Conservation (phyloP, 768 basidiomycete genomes). For the Macrolepiota dolichaula region DNA sequence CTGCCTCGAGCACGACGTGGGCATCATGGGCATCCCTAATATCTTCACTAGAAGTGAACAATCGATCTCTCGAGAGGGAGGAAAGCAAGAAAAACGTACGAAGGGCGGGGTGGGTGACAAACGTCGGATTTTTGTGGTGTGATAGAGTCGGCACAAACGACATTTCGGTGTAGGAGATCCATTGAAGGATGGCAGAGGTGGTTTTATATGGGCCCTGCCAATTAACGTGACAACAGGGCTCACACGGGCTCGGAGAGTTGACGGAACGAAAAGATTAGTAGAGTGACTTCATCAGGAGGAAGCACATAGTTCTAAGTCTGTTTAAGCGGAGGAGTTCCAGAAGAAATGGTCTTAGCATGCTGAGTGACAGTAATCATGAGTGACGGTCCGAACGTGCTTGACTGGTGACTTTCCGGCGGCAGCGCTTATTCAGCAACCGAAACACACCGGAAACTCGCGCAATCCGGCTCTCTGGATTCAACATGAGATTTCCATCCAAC, state of each 20-base stretch:
- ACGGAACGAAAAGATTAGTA: slow-evolving; percentile 22
- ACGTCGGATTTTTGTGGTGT: slow-evolving; percentile 21
- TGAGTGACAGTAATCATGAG: slow-evolving; percentile 13
- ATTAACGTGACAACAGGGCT: slow-evolving; percentile 22
- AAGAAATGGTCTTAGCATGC: slow-evolving; percentile 6
- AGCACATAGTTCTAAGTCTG: neutral
- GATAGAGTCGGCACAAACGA: slow-evolving; percentile 7
- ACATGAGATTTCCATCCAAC: neutral
- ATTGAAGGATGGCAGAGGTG: slow-evolving; percentile 1
- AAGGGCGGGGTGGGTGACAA: slow-evolving; percentile 47
- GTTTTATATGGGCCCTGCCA: slow-evolving; percentile 25
- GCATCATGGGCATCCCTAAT: slow-evolving; percentile 80
- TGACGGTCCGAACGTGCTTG: slow-evolving; percentile 9
- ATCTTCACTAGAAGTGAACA: slow-evolving; percentile 37
- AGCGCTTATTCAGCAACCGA: slow-evolving; percentile 24
- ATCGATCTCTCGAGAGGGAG: neutral
- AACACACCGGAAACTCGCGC: slow-evolving; percentile 2
- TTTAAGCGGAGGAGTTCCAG: slow-evolving; percentile 13
- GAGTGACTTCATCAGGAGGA: slow-evolving; percentile 9
- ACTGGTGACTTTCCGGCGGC: slow-evolving; percentile 18
- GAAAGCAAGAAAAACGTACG: slow-evolving; percentile 29
- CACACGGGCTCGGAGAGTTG: slow-evolving; percentile 35
- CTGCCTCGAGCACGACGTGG: slow-evolving; percentile 73
- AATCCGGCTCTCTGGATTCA: neutral
- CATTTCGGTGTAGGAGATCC: slow-evolving; percentile 6